Base-by-base conservation (phyloP, 129 eudicot species). In the Rutidosis leptorrhynchoides region DNA sequence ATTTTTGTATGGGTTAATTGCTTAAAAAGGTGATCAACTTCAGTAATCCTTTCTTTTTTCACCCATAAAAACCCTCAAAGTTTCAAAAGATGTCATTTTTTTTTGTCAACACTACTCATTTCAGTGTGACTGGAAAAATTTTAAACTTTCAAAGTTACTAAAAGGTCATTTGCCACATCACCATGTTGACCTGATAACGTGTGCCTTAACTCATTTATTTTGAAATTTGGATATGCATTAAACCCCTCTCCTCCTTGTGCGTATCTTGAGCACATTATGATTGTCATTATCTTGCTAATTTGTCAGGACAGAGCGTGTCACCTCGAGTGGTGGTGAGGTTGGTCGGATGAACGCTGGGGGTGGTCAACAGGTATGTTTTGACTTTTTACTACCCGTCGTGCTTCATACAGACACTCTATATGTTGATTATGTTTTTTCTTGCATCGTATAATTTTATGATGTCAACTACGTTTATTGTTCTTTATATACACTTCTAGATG, bases 341-440 rank as follows among this genome's bases (percentile, higher is more conserved):
- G 99, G 99, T 30, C 96, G 99, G 73, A 88, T 93, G 42, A 93
- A 93, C 77, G 81, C 99, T 25, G 96, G 99, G 48, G 96, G 96
- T 45, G 99, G 99, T 24, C 86, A 91, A 6, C 95, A 93, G 95
- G 99, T 89, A 83, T 27, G 51, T 40, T 70, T 40, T 40, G n/a
- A 40, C 12, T 40, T 40, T 16, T 11, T 12, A 40, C 46, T 40
- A 12, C 0, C 3, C 46, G 5, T 8, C 4, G 12, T 40, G 46
- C 46, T 11, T 40, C 46, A 40, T 40, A 40, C 46, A 40, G 16
- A 2, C n/a, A 40, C 46, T 40, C 16, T 40, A 35, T 8, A 2
- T 40, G 46, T 40, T 15, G 5, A 40, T 40, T 12, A 12, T 40
- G 46, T 40, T 40, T 40, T 37, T 40, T 40, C n/a, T 40, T 40